Percentiles rank a stretch among this genome's conserved stretches.
phyloP scores from a whole-genome alignment of 2,329 filamentous ascomycete species.

The Ophiostoma ips region DNA sequence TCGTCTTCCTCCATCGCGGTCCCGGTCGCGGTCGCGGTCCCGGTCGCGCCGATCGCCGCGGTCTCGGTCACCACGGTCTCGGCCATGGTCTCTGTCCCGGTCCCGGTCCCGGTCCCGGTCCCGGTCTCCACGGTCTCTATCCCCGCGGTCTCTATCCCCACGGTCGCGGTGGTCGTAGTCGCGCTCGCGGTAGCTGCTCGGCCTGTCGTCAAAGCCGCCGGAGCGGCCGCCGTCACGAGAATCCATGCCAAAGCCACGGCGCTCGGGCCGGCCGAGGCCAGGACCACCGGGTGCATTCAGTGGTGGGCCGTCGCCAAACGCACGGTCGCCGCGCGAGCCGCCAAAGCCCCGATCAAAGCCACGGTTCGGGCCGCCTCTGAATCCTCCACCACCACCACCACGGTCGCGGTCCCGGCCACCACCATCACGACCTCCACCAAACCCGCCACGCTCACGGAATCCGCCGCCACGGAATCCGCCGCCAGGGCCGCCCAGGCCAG shows the following conservation, averaged over 20 bases:
- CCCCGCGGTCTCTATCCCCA: constrained; percentile 24
- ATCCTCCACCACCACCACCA: constrained; percentile 20
- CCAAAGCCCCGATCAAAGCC: constrained; percentile 22
- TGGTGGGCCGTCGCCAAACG: constrained; percentile 17
- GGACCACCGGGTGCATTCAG: constrained; percentile 40
- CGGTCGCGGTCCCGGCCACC: constrained; percentile 29
- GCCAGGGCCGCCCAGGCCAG: constrained; percentile 24
- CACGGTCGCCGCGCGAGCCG: constrained; percentile 29
- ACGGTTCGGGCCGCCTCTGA: constrained; percentile 30
- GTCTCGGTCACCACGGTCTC: constrained; percentile 27
- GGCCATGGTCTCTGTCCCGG: constrained; percentile 17
- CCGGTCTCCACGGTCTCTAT: constrained; percentile 25
- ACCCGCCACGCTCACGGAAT: constrained; percentile 32
- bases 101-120: constrained; percentile 21
- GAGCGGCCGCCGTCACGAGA: constrained; percentile 21
- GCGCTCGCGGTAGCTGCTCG: constrained; percentile 36
- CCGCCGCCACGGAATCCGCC: constrained; percentile 38
- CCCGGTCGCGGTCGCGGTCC: constrained; percentile 16
- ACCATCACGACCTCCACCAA: constrained; percentile 12
- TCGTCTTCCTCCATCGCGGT: constrained; percentile 23
- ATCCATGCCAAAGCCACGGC: constrained; percentile 31
- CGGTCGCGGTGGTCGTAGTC: constrained; percentile 23
- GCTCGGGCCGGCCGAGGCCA: constrained; percentile 23
- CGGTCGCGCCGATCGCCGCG: constrained; percentile 22
- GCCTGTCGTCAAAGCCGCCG: constrained; percentile 22